phyloP scores from a whole-genome alignment of 75 land plant species.

The Chamaecyparis obtusa region DNA sequence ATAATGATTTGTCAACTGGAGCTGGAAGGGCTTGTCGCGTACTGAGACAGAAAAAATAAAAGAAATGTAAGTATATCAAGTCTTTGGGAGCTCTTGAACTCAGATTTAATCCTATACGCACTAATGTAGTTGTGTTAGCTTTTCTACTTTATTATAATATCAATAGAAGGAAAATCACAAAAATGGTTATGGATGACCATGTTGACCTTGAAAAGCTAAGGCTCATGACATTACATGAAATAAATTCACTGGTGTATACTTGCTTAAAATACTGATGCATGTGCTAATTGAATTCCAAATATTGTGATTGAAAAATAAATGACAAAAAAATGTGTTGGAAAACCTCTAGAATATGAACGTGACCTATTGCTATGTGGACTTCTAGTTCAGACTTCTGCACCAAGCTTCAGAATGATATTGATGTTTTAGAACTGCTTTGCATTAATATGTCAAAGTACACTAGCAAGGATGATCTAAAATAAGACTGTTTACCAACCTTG shows the following conservation, averaged over 20 bases:
- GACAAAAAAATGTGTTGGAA: background rate
- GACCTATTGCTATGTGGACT: background rate
- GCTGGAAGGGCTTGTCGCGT: conserved; percentile 75
- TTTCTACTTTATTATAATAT: background rate
- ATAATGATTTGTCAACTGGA: conserved; percentile 56
- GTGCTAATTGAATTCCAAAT: background rate
- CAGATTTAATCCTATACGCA: background rate
- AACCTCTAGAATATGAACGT: background rate
- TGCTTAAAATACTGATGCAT: background rate
- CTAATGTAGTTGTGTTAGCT: background rate
- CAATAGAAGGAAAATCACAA: background rate
- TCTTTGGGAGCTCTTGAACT: background rate
- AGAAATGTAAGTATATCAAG: conserved; percentile 9
- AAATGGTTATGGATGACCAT: background rate
- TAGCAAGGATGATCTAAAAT: background rate
- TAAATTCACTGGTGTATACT: background rate
- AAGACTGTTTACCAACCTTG: conserved; percentile 50
- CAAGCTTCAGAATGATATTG: background rate
- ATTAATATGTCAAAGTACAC: background rate
- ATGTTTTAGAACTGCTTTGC: background rate
- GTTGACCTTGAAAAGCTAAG: background rate
- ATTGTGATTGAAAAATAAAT: background rate
- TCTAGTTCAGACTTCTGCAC: background rate
- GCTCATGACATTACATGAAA: background rate
- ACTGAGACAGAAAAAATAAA: conserved; percentile 26